These are phyloP conservation scores for Acorus gramineus DNA, from an alignment of 106 monocot genomes.

Conservation along the genomic window DNA sequence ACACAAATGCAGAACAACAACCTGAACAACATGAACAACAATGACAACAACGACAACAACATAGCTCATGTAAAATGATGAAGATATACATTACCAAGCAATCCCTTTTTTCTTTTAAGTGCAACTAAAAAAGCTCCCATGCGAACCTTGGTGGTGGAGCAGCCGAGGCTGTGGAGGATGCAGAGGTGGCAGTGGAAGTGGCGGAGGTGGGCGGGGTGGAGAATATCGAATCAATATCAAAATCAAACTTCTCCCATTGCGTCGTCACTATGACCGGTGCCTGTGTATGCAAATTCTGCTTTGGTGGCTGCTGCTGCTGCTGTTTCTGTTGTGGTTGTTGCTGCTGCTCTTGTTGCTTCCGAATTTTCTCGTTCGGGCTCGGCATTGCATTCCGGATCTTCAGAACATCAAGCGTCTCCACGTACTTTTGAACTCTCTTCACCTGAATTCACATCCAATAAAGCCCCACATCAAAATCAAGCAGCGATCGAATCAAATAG, in stretches of 20 bases:
- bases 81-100: too few species aligned
- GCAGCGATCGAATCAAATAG: neutral
- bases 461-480: neutral
- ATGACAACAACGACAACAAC: too few species aligned
- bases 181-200: conserved; percentile 17
- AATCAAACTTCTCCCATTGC: conserved; percentile 37
- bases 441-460: conserved; percentile 28
- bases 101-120: too few species aligned
- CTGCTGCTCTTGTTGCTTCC: conserved; percentile 3
- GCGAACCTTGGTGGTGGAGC: neutral
- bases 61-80: too few species aligned
- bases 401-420: conserved; percentile 67
- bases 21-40: too few species aligned
- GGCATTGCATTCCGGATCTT: conserved; percentile 46
- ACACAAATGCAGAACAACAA: too few species aligned
- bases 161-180: conserved; percentile 19
- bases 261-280: conserved; percentile 16
- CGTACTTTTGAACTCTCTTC: conserved; percentile 71
- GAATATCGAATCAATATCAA: conserved; percentile 44
- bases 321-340: conserved; percentile 2
- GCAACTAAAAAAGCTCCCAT: too few species aligned
- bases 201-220: conserved; percentile 14
- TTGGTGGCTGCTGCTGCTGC: conserved; percentile 7
- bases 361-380: neutral
- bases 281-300: conserved; percentile 5